Evolutionary conservation across 2,329 filamentous ascomycete species (phyloP).

Genomic region (Cucurbitaria berberidis): DNA sequence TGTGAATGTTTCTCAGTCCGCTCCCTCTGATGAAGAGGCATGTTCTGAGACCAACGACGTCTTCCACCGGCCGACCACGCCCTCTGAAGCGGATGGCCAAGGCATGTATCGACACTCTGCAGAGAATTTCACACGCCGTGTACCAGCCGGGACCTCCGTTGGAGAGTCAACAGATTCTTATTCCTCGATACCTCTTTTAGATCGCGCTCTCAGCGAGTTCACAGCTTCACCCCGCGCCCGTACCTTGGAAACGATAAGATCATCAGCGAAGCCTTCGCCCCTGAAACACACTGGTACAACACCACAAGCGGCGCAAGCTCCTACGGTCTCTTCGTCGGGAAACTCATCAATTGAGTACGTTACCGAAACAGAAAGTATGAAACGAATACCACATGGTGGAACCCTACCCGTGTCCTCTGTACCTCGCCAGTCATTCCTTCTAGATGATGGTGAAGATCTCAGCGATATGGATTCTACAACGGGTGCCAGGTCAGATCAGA

Average conservation of each 20-base stretch:
- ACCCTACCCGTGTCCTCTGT: conserved; percentile 48
- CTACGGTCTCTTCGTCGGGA: conserved; percentile 43
- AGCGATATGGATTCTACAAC: conserved; percentile 62
- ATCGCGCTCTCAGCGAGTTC: conserved; percentile 61
- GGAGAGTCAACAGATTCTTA: conserved; percentile 73
- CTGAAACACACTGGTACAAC: conserved; percentile 30
- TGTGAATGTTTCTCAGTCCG: conserved; percentile 20
- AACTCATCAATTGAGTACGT: conserved; percentile 59
- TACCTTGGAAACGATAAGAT: conserved; percentile 55
- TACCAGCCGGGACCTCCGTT: conserved; percentile 50
- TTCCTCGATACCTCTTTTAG: conserved; percentile 76
- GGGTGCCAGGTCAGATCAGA: conserved; percentile 51
- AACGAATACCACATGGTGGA: conserved; percentile 53
- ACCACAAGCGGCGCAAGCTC: conserved; percentile 18
- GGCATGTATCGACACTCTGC: conserved; percentile 41
- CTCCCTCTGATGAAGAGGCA: conserved; percentile 25
- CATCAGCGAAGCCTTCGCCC: conserved; percentile 50
- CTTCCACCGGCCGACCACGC: conserved; percentile 35
- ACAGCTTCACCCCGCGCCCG: conserved; percentile 20
- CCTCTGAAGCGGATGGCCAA: conserved; percentile 35
- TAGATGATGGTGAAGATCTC: conserved; percentile 61
- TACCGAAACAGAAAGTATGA: conserved; percentile 59
- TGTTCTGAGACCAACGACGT: conserved; percentile 31
- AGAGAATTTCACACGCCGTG: conserved; percentile 37
- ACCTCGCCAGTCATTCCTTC: conserved; percentile 54